Evolutionary conservation across 2,329 filamentous ascomycete genomes (phyloP).

Genomic region (Cercospora beticola): DNA sequence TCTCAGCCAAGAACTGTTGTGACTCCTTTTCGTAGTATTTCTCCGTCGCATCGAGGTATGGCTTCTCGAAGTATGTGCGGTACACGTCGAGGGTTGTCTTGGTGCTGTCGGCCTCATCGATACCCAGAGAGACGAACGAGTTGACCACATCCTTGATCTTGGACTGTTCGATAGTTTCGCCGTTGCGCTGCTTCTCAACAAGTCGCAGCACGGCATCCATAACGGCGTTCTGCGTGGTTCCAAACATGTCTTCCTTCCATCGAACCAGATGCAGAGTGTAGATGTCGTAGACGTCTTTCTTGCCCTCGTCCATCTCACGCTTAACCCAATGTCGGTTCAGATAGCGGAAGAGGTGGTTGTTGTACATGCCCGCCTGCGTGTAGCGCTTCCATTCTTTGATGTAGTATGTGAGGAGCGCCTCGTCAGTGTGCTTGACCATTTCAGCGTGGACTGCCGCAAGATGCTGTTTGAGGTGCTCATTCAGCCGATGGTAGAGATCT

Average conservation of each 20-base stretch:
- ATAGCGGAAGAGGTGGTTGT: constrained; percentile 94
- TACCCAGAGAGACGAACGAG: constrained; percentile 87
- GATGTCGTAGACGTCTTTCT: constrained; percentile 97
- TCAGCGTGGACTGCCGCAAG: constrained; percentile 68
- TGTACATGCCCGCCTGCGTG: constrained; percentile 92
- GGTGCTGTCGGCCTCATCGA: constrained; percentile 88
- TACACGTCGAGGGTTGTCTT: constrained; percentile 97
- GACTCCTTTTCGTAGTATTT: constrained; percentile 90
- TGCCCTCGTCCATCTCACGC: constrained; percentile 96
- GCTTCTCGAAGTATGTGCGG: constrained; percentile 84
- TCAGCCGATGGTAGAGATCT: constrained; percentile 90
- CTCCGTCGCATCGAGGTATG: constrained; percentile 82
- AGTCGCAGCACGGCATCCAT: constrained; percentile 94
- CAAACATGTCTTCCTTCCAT: constrained; percentile 91
- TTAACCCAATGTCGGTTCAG: constrained; percentile 99
- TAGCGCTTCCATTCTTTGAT: constrained; percentile 97
- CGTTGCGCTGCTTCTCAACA: constrained; percentile 94
- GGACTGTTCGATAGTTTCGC: constrained; percentile 94
- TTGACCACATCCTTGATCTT: constrained; percentile 98
- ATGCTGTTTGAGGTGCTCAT: constrained; percentile 77
- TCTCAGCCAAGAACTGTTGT: constrained; percentile 90
- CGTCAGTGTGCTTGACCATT: constrained; percentile 79
- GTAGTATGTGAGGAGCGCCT: constrained; percentile 87
- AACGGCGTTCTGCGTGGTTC: constrained; percentile 77
- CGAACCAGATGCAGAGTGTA: constrained; percentile 95